A percentile compares a stretch with the other conserved stretches of the same genome.
Conservation (phyloP, 257 asterid species). For the Anisodus acutangulus region DNA sequence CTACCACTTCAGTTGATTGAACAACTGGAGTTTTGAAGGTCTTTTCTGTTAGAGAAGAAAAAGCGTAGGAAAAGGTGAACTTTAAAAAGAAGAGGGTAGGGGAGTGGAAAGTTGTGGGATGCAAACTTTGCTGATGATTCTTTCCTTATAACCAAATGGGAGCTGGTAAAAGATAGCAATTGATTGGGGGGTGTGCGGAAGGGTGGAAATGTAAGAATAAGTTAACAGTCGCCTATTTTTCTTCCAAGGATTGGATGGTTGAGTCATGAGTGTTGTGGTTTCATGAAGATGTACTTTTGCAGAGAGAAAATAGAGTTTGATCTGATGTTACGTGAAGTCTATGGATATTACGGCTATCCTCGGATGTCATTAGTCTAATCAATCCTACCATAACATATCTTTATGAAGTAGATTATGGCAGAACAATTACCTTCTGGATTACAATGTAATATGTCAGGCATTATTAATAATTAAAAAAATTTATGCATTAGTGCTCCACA, state of each 20-base stretch:
- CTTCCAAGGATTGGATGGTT: neutral
- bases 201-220: slow-evolving; percentile 7
- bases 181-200: neutral
- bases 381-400: neutral
- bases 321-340: neutral
- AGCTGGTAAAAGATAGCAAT: neutral
- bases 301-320: neutral
- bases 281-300: slow-evolving; percentile 16
- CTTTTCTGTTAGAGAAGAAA: neutral
- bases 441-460: neutral
- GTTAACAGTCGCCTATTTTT: neutral
- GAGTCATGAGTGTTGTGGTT: slow-evolving; percentile 1
- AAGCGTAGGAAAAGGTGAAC: neutral
- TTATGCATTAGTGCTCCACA: neutral
- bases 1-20: neutral
- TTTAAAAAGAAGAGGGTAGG: no score
- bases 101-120: neutral
- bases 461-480: neutral
- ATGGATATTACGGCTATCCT: neutral
- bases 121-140: neutral
- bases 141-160: neutral
- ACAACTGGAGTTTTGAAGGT: neutral
- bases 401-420: neutral
- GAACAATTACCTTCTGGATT: neutral
- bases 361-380: neutral